Evolutionary conservation across 768 basidiomycete species (phyloP), one percentile per base, ranked within the genome.

Genomic region (Aureoboletus auriporus): DNA sequence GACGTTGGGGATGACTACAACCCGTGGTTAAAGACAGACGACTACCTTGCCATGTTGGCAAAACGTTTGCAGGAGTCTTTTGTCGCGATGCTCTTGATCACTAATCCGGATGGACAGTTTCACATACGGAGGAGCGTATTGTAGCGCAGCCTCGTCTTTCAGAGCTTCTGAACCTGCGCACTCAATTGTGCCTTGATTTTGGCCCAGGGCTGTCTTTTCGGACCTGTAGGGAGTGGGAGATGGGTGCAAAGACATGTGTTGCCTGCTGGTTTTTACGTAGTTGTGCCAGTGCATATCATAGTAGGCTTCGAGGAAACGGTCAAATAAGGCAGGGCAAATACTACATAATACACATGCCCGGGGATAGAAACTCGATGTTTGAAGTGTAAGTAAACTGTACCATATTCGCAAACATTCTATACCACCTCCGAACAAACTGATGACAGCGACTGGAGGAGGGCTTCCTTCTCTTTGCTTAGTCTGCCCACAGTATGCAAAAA

Each of bases 401-500:
- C 9, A 23, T 23, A 23, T 23, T 23, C 20, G 20, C 20, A 23
- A 46, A 37, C 16, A n/a, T 46, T 26, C 70, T 48, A 68, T 60
- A 9, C 71, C 74, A 13, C 74, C 62, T 30, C 87, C 87, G 57
- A 90, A 91, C 54, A 89, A 68, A 59, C 87, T 87, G 49, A 90
- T 73, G 29, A 85, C 76, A 9, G 85, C 83, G 1, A 76, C 74
- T 17, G 86, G 80, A 13, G 79, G 77, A 28, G 84, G 82, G 5
- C 75, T 77, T 20, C 78, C 83, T 68, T 88, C 84, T 41, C 76
- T 77, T 39, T 70, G 60, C 54, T 82, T 83, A 4, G 82, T 86
- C 57, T 89, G 86, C 4, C 87, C 88, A 59, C 86, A 89, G 55
- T 88, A 90, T 3, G 88, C 88, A 45, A 89, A 78, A n/a, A 83